phyloP scores from a whole-genome alignment of 2,329 filamentous ascomycete genomes.

The Periconia digitata region DNA sequence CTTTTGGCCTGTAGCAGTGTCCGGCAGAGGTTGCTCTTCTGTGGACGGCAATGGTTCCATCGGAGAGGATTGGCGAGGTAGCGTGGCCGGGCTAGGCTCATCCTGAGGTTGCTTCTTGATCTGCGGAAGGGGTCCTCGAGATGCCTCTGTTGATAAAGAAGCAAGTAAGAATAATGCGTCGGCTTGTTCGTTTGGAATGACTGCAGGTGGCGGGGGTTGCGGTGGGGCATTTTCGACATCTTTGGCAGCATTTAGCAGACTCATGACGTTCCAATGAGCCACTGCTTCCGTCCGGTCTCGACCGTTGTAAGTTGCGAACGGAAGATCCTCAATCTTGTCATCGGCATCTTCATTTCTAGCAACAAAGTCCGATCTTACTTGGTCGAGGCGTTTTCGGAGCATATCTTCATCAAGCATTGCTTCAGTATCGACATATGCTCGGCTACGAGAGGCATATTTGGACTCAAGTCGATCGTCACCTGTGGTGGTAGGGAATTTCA shows the following conservation, averaged over 20 bases:
- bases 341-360: constrained; percentile 35
- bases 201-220: constrained; percentile 12
- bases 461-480: constrained; percentile 31
- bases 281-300: constrained; percentile 45
- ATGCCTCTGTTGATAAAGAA: constrained; percentile 32
- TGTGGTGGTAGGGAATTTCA: constrained; percentile 25
- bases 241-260: constrained; percentile 36
- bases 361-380: constrained; percentile 26
- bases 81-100: constrained; percentile 10
- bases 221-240: constrained; percentile 36
- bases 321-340: constrained; percentile 28
- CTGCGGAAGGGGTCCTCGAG: constrained; percentile 11
- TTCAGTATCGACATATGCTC: constrained; percentile 44
- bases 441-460: constrained; percentile 45
- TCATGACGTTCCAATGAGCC: constrained; percentile 40
- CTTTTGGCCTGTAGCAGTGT: not conserved
- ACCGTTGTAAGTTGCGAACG: constrained; percentile 47
- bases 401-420: constrained; percentile 36
- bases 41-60: constrained; percentile 2
- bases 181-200: constrained; percentile 47
- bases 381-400: constrained; percentile 24
- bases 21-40: not conserved
- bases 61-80: constrained; percentile 20
- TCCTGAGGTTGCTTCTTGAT: constrained; percentile 10
- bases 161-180: constrained; percentile 43